phyloP scores from a whole-genome alignment of 768 basidiomycete species.

The Ramaria sp. region DNA sequence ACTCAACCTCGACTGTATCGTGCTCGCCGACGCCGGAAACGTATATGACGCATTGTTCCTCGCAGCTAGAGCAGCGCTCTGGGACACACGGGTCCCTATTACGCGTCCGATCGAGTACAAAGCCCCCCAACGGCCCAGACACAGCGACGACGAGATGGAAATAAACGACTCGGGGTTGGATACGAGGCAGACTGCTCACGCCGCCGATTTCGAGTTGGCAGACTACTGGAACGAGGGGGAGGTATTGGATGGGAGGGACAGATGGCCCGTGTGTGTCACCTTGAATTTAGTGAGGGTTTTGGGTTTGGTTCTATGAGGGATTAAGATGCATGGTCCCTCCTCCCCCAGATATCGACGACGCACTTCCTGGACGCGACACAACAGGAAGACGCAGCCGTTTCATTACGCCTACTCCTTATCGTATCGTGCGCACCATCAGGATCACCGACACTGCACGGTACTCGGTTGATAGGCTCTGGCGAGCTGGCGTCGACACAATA shows the following conservation, averaged over 20 bases:
- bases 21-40: conserved; percentile 69
- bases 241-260: conserved; percentile 44
- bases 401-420: conserved; percentile 48
- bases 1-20: conserved; percentile 62
- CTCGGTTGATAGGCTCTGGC: conserved; percentile 53
- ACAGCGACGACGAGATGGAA: no score
- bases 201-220: conserved; percentile 75
- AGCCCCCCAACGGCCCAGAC: conserved; percentile 21
- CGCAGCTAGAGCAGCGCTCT: conserved; percentile 67
- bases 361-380: conserved; percentile 68
- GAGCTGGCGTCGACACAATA: conserved; percentile 42
- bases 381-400: conserved; percentile 61
- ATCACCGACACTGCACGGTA: conserved; percentile 42
- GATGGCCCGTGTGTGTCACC: conserved; percentile 71
- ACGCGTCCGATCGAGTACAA: conserved; percentile 66
- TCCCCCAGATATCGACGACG: conserved; percentile 39
- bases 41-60: conserved; percentile 69
- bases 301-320: not conserved
- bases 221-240: conserved; percentile 87
- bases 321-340: no score
- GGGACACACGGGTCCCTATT: conserved; percentile 70
- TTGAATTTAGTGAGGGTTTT: conserved; percentile 54
- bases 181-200: conserved; percentile 37
- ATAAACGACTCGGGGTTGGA: conserved; percentile 35
- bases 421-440: conserved; percentile 44